phyloP scores from a whole-genome alignment of 805 yeast species.

The Hanseniaspora hatyaiensis region DNA sequence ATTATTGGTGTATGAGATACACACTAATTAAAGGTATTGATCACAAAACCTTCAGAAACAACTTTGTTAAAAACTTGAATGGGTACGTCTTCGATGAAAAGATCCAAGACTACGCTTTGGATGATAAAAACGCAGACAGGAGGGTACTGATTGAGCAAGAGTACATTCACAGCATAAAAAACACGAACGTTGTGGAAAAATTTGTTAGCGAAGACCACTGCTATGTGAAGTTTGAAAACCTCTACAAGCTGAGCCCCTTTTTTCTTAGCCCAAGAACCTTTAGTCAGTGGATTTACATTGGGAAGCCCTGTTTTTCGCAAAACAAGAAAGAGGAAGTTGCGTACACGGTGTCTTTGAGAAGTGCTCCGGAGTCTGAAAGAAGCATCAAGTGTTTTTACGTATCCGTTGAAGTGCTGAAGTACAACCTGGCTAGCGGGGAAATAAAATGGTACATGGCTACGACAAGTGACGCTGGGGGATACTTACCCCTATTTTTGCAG shows the following conservation, averaged over 20 bases:
- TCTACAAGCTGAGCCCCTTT: constrained; percentile 31
- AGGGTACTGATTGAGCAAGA: constrained; percentile 29
- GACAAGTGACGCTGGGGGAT: constrained; percentile 33
- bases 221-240: constrained; percentile 29
- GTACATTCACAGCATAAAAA: constrained; percentile 29
- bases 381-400: constrained; percentile 27
- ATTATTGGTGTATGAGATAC: constrained; percentile 30
- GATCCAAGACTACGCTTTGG: constrained; percentile 22
- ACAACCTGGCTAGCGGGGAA: constrained; percentile 18
- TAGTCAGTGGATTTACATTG: constrained; percentile 30
- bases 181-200: constrained; percentile 21
- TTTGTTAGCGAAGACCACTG: constrained; percentile 11
- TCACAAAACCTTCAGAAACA: constrained; percentile 19
- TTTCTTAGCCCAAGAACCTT: constrained; percentile 31
- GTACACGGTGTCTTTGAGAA: constrained; percentile 30
- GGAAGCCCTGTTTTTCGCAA: constrained; percentile 21
- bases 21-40: constrained; percentile 22
- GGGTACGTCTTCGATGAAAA: constrained; percentile 23
- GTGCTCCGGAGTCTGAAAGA: constrained; percentile 22
- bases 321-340: constrained; percentile 22
- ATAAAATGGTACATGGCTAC: constrained; percentile 34
- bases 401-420: constrained; percentile 30
- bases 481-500: constrained; percentile 33
- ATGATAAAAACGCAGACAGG: constrained; percentile 19
- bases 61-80: constrained; percentile 24